A percentile compares a stretch with the other conserved stretches of the same genome.
These are phyloP conservation scores for Colletotrichum sp. DNA, from an alignment of 2,329 filamentous ascomycete species.

Conservation along the genomic window DNA sequence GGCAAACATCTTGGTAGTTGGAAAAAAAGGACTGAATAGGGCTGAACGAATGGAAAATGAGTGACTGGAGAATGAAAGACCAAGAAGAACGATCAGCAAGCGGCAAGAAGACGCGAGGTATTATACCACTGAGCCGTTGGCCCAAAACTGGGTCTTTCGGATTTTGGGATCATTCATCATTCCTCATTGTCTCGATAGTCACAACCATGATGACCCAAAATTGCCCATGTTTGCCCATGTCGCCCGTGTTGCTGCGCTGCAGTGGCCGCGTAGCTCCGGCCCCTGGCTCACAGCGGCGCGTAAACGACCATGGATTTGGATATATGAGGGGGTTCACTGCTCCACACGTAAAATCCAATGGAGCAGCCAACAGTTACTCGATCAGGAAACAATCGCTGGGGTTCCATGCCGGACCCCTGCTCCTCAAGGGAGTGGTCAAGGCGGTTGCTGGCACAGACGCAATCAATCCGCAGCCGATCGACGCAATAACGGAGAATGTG, in stretches of 20 bases:
- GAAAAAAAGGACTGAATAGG: neutral
- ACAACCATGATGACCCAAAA: neutral
- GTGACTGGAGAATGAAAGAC: neutral
- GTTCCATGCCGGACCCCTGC: neutral
- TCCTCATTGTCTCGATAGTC: neutral
- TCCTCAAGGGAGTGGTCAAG: neutral
- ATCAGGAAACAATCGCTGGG: conserved; percentile 4
- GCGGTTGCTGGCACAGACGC: conserved; percentile 5
- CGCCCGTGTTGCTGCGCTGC: neutral
- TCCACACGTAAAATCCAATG: neutral
- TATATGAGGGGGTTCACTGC: conserved; percentile 4
- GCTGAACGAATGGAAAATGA: conserved; percentile 7
- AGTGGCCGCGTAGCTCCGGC: neutral
- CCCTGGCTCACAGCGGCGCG: neutral
- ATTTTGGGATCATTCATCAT: neutral
- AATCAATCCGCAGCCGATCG: conserved; percentile 11
- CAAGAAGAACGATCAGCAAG: neutral
- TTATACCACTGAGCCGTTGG: neutral
- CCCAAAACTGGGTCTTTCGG: neutral
- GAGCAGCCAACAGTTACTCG: neutral
- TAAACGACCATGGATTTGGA: conserved; percentile 1
- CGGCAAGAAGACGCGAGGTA: neutral
- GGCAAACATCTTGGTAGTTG: conserved; percentile 9
- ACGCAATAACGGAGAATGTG: conserved; percentile 7
- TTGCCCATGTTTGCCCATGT: neutral